Evolutionary conservation across 2,329 filamentous ascomycete genomes (phyloP), one percentile per base, ranked within the genome.

Genomic region (Trichoderma koningiopsis): DNA sequence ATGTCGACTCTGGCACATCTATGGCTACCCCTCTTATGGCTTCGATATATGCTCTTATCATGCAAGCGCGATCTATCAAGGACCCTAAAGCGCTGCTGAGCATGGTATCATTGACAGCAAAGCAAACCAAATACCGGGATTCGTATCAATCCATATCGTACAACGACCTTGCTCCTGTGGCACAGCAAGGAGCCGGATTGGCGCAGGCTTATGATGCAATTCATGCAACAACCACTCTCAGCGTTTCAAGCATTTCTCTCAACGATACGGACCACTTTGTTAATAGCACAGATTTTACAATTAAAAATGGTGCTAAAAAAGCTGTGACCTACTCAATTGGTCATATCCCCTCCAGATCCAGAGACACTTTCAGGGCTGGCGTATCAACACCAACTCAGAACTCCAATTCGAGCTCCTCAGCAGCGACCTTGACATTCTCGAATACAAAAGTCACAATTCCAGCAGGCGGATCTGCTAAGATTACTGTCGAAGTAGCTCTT

Each of bases 211-310:
- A 85, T 71, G 85, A 89, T 70, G 86, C 87, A 2, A 86, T 88
- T 11, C 83, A 86, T 72, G 80, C 85, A n/a, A 86, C 82, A 1
- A 84, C 84, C 1, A 74, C 86, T 7, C 79, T 90, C 16, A 84
- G 83, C 73, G 83, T 82, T 8, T 85, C 85, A 19, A 86, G 84
- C 75, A 78, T 91, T 13, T 83, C 86, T 5, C 89, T 90, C 78
- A 90, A 91, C 74, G 88, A 91, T 76, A 88, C 88, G 0, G 85
- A 87, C 71, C 76, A 90, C 79, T 84, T 88, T 71, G 76, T 76
- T 55, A 76, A 80, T 14, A 80, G 78, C 1, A 79, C 84, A 56
- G 83, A 84, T 70, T 88, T 91, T 74, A 84, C 81, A 57, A 81
- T 91, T 71, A 82, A 77, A 72, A 91, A 91, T 79, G 80, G 80